These are phyloP conservation scores for Bocquillonia castaneifolia DNA, from an alignment of 441 rosid species.

Conservation along the genomic window DNA sequence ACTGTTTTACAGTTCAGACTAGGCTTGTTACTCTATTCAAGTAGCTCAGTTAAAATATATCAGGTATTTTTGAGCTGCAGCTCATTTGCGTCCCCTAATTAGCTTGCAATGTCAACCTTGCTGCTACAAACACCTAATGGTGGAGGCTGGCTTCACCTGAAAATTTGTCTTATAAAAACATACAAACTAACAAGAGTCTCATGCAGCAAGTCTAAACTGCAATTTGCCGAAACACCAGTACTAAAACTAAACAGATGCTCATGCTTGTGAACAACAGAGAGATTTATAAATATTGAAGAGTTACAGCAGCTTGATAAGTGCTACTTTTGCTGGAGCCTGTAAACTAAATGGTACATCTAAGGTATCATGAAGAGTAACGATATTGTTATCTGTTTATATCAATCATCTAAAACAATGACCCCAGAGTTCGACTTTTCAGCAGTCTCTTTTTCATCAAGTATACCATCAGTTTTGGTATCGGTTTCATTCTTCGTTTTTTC, in stretches of 20 bases:
- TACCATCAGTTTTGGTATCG: slow-evolving; percentile 18
- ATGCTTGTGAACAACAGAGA: neutral
- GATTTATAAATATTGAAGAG: neutral
- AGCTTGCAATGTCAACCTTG: no score
- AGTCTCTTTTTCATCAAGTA: slow-evolving; percentile 10
- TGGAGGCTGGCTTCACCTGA: neutral
- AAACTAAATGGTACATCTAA: slow-evolving; percentile 2
- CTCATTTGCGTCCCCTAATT: no score
- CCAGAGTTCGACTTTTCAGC: slow-evolving; percentile 13
- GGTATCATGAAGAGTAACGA: neutral
- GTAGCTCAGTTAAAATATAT: no score
- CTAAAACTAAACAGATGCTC: neutral
- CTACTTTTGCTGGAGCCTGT: neutral
- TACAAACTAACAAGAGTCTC: no score
- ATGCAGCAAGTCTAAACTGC: neutral
- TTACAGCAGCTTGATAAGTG: neutral
- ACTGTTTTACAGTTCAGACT: no score
- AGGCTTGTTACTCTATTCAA: no score
- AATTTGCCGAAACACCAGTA: neutral
- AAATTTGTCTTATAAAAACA: no score
- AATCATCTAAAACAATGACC: slow-evolving; percentile 40
- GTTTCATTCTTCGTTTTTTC: slow-evolving; percentile 24
- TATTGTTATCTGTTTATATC: slow-evolving; percentile 9
- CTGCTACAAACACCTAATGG: no score
- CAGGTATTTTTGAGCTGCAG: no score